A percentile compares a stretch with the other conserved stretches of the same genome.
Evolutionary conservation across 179 eudicot genomes (phyloP).

Genomic region (Actinidia arguta): DNA sequence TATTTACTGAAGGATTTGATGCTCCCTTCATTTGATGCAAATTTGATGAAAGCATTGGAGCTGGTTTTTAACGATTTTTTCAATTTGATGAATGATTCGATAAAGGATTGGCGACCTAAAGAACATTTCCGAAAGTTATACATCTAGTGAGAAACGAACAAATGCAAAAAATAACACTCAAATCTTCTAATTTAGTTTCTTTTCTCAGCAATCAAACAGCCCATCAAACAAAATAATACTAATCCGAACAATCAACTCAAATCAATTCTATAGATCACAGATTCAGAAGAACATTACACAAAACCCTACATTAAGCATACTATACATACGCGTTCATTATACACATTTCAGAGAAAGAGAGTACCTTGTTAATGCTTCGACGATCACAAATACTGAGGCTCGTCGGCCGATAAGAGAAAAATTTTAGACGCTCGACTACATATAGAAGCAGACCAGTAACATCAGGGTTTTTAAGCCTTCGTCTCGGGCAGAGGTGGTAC

Average conservation of each 20-base stretch:
- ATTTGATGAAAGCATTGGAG: too few relatives aligned
- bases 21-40: too few relatives aligned
- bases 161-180: neutral
- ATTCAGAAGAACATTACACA: neutral
- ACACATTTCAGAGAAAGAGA: neutral
- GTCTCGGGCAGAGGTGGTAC: too few relatives aligned
- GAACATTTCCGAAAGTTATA: neutral
- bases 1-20: too few relatives aligned
- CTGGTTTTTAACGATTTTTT: too few relatives aligned
- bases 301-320: neutral
- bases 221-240: neutral
- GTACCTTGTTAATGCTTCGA: neutral
- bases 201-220: neutral
- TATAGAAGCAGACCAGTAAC: neutral
- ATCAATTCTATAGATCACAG: neutral
- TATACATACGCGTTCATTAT: neutral
- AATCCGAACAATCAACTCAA: neutral
- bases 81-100: too few relatives aligned
- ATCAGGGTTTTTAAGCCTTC: constrained; percentile 6
- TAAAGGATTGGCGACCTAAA: neutral
- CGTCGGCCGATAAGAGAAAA: neutral
- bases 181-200: neutral
- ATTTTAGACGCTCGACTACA: neutral
- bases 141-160: neutral
- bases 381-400: neutral